These are phyloP conservation scores for Macadamia integrifolia DNA, from an alignment of 164 flowering plant genomes.

Conservation along the genomic window DNA sequence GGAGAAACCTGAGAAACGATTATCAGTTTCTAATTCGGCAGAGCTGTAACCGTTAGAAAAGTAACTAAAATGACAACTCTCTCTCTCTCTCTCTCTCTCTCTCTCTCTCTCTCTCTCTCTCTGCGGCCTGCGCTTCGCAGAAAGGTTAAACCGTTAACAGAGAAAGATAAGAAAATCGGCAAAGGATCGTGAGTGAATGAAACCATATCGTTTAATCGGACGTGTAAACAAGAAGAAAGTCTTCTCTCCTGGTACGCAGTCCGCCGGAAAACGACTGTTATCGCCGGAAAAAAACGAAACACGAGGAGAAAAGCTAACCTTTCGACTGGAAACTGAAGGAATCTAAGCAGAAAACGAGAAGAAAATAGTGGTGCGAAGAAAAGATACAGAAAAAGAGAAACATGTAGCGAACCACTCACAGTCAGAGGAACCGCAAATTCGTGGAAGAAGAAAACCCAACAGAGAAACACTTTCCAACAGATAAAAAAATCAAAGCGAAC, in stretches of 20 bases:
- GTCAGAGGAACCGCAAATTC: neutral
- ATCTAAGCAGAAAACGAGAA: neutral
- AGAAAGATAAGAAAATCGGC: neutral
- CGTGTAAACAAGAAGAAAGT: conserved; percentile 6
- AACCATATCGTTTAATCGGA: neutral
- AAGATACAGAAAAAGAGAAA: neutral
- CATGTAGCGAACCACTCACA: neutral
- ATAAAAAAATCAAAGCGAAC: neutral
- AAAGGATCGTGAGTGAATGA: neutral
- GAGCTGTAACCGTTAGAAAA: conserved; percentile 17
- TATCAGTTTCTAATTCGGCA: neutral
- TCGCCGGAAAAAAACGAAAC: neutral
- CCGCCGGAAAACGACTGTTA: neutral
- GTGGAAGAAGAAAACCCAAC: neutral
- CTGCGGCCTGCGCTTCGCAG: neutral
- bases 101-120: no score
- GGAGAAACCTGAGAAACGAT: conserved; percentile 4
- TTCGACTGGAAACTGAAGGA: neutral
- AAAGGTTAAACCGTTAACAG: neutral
- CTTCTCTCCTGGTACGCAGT: neutral
- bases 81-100: neutral
- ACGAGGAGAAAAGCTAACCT: neutral
- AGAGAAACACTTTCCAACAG: neutral
- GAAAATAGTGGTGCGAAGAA: neutral
- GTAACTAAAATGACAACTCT: neutral